A percentile compares a stretch with the other conserved stretches of the same genome.
Evolutionary conservation across 1,284 basidiomycete genomes (phyloP).

Genomic region (Papiliotrema fonsecae): DNA sequence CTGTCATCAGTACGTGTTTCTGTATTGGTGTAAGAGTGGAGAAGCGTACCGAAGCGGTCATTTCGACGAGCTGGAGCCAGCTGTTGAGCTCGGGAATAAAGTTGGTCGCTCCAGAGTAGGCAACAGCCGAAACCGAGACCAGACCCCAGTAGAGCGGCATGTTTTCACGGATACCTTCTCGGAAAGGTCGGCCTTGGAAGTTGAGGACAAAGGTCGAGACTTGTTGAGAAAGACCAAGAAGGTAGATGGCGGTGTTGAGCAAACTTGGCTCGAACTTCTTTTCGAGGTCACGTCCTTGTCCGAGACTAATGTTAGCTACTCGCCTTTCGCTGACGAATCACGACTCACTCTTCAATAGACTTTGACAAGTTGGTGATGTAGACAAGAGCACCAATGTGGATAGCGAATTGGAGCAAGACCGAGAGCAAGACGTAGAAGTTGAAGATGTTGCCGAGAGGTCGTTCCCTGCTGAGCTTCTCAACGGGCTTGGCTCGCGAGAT

Average conservation of each 20-base stretch:
- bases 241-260: conserved; percentile 90
- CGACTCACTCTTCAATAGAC: conserved; percentile 66
- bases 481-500: conserved; percentile 96
- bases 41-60: conserved; percentile 63
- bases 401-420: conserved; percentile 81
- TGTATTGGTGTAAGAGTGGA: not conserved
- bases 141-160: conserved; percentile 85
- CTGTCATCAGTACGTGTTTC: conserved; percentile 45
- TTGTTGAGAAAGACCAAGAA: conserved; percentile 87
- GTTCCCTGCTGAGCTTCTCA: conserved; percentile 82
- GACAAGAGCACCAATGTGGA: conserved; percentile 80
- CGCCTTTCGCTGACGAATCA: not conserved
- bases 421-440: conserved; percentile 89
- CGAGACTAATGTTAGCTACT: conserved; percentile 38
- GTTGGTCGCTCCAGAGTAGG: conserved; percentile 88
- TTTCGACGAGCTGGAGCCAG: conserved; percentile 95
- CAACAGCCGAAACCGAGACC: conserved; percentile 76
- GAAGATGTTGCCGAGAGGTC: conserved; percentile 90
- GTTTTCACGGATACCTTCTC: conserved; percentile 92
- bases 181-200: conserved; percentile 94
- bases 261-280: conserved; percentile 90
- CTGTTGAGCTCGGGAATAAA: conserved; percentile 91
- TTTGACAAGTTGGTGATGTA: conserved; percentile 86
- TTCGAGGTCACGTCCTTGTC: conserved; percentile 82
- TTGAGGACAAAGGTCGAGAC: conserved; percentile 96